Percentiles rank a stretch among this genome's conserved stretches.
Conservation (phyloP, 257 asterid genomes). For the Forsythia viridissima region DNA sequence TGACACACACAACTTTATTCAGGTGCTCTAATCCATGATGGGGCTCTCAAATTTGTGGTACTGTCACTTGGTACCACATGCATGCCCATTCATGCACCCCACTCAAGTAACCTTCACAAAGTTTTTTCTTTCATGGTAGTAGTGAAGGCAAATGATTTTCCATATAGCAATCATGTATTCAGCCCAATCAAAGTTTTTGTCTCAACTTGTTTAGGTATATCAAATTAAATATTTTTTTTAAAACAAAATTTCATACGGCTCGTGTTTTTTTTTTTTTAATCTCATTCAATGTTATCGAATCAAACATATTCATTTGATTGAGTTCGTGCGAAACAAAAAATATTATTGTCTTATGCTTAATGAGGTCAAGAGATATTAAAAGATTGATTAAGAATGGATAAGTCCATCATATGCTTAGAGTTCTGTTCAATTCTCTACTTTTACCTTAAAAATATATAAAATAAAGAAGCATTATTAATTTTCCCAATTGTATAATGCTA, state of each 20-base stretch:
- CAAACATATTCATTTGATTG: too few species aligned
- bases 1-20: conserved; percentile 25
- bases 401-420: conserved; percentile 13
- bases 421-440: neutral
- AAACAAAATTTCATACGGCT: neutral
- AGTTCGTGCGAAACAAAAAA: too few species aligned
- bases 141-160: conserved; percentile 40
- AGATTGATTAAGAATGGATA: conserved; percentile 25
- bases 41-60: conserved; percentile 48
- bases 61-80: conserved; percentile 49
- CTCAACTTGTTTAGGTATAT: conserved; percentile 23
- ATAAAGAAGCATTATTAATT: neutral
- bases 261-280: too few species aligned
- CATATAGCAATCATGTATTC: conserved; percentile 38
- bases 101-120: conserved; percentile 49
- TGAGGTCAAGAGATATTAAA: conserved; percentile 6
- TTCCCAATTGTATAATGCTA: conserved; percentile 1
- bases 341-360: neutral
- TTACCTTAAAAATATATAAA: conserved; percentile 1
- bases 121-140: conserved; percentile 35
- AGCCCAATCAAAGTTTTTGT: conserved; percentile 43
- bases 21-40: conserved; percentile 56
- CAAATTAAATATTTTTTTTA: neutral
- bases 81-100: conserved; percentile 67
- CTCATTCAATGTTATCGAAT: too few species aligned